Percentiles rank a stretch among this genome's conserved stretches.
These are phyloP conservation scores for Boletus eberwhitei DNA, from an alignment of 768 basidiomycete genomes.

Conservation along the genomic window DNA sequence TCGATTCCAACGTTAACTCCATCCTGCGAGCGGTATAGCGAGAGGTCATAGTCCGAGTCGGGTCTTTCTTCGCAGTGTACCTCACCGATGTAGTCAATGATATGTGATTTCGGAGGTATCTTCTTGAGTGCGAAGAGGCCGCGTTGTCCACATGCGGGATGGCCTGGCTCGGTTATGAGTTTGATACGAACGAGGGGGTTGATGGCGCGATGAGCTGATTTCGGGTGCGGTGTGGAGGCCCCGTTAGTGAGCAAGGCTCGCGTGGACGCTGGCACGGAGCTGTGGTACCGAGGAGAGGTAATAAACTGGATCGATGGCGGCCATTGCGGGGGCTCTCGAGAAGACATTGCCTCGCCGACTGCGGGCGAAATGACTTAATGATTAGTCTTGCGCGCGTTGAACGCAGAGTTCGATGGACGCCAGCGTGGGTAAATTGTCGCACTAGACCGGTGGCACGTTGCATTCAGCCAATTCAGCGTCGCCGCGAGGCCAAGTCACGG, in stretches of 20 bases:
- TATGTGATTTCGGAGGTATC: constrained; percentile 60
- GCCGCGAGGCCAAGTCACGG: constrained; percentile 9
- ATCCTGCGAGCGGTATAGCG: constrained; percentile 57
- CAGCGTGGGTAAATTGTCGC: constrained; percentile 29
- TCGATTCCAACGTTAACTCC: constrained; percentile 74
- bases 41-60: constrained; percentile 85
- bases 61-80: constrained; percentile 75
- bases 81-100: constrained; percentile 82
- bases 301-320: constrained; percentile 57
- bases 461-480: constrained; percentile 2
- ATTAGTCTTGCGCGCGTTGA: not conserved
- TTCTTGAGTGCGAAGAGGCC: constrained; percentile 79
- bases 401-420: not conserved
- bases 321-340: constrained; percentile 41
- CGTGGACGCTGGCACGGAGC: constrained; percentile 48
- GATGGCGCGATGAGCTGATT: constrained; percentile 4
- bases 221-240: not conserved
- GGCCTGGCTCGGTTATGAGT: constrained; percentile 48
- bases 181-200: constrained; percentile 51
- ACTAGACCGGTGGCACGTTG: constrained; percentile 15
- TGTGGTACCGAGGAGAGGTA: constrained; percentile 48
- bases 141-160: constrained; percentile 76
- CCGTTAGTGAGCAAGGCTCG: constrained; percentile 38
- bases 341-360: constrained; percentile 8
- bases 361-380: not conserved